A percentile compares a stretch with the other conserved stretches of the same genome.
These are phyloP conservation scores for Magnaporthiopsis poae DNA, from an alignment of 2,329 filamentous ascomycete genomes.

Conservation along the genomic window DNA sequence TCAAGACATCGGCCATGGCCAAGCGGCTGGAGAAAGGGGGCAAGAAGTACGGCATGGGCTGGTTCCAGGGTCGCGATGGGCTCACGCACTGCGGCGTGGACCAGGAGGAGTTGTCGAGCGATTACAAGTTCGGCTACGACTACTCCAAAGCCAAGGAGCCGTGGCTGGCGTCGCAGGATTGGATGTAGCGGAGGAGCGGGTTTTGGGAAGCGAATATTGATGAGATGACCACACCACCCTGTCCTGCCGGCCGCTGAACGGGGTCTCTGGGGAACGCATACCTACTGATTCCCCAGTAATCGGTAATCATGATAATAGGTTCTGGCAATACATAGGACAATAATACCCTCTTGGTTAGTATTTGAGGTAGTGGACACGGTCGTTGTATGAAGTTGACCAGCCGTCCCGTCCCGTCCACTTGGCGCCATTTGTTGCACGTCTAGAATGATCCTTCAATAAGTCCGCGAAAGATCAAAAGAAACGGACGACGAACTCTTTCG, in stretches of 20 bases:
- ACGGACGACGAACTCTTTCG: not conserved
- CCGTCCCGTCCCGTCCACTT: too few species aligned
- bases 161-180: conserved; percentile 34
- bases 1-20: conserved; percentile 53
- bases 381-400: too few species aligned
- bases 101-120: conserved; percentile 58
- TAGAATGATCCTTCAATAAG: too few species aligned
- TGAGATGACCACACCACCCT: not conserved
- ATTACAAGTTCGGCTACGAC: conserved; percentile 53
- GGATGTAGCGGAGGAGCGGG: conserved; percentile 17
- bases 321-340: not conserved
- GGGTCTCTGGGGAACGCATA: not conserved
- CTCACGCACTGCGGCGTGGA: conserved; percentile 69
- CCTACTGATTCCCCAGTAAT: not conserved
- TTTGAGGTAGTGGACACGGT: not conserved
- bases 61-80: conserved; percentile 65
- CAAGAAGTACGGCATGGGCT: conserved; percentile 65
- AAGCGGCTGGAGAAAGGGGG: conserved; percentile 45
- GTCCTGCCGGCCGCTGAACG: not conserved
- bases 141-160: conserved; percentile 40
- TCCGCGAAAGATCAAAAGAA: not conserved
- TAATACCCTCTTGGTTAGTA: conserved; percentile 1
- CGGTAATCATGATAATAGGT: not conserved
- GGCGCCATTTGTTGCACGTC: too few species aligned
- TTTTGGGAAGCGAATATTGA: conserved; percentile 9